Evolutionary conservation across 1,139 yeast species (phyloP).

Genomic region (Lodderomyces theae): DNA sequence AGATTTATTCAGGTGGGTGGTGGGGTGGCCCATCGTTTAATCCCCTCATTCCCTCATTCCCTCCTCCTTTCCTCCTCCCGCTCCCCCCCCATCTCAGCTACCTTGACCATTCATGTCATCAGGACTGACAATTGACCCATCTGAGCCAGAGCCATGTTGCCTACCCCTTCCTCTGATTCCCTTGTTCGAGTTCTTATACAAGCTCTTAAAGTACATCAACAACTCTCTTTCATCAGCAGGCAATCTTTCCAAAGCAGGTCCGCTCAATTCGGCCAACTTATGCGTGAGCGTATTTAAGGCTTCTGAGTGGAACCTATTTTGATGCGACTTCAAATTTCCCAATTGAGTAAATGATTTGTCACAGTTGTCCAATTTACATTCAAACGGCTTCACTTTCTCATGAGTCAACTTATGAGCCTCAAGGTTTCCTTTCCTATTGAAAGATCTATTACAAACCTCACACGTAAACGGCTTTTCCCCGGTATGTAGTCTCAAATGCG

Average conservation of each 20-base stretch:
- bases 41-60: no score
- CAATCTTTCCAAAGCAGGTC: slow-evolving; percentile 44
- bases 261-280: slow-evolving; percentile 56
- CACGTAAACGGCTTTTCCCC: slow-evolving; percentile 89
- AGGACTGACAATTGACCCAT: neutral
- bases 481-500: slow-evolving; percentile 84
- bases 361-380: slow-evolving; percentile 79
- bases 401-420: slow-evolving; percentile 86
- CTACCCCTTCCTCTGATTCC: slow-evolving; percentile 92
- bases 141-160: slow-evolving; percentile 7
- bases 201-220: slow-evolving; percentile 70
- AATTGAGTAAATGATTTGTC: slow-evolving; percentile 85
- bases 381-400: slow-evolving; percentile 72
- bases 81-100: no score
- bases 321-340: slow-evolving; percentile 92
- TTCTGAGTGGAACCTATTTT: slow-evolving; percentile 78
- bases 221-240: slow-evolving; percentile 66
- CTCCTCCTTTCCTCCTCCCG: no score
- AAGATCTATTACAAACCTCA: slow-evolving; percentile 66
- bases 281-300: slow-evolving; percentile 65
- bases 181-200: slow-evolving; percentile 83
- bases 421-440: slow-evolving; percentile 85
- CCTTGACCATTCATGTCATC: neutral
- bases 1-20: no score
- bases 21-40: no score